Evolutionary conservation across 768 basidiomycete genomes (phyloP).

Genomic region (Cystofilobasidium capitatum): DNA sequence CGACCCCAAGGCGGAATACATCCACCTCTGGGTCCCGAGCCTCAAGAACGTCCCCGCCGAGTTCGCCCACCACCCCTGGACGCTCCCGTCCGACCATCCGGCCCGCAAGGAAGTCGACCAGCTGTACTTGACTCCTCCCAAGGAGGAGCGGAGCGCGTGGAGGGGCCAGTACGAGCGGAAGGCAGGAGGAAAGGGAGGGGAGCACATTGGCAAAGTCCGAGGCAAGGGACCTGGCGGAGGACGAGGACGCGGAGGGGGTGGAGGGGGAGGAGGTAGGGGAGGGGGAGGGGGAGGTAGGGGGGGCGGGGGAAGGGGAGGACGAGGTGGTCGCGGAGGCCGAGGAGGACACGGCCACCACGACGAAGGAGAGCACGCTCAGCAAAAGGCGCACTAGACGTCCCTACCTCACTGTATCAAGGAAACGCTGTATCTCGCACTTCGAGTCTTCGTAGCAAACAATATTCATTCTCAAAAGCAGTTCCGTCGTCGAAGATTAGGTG

Average conservation of each 20-base stretch:
- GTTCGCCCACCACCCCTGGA: conserved; percentile 38
- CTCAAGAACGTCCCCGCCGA: conserved; percentile 33
- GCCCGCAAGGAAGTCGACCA: neutral
- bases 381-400: too few species aligned
- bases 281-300: conserved; percentile 2
- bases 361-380: neutral
- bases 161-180: conserved; percentile 20
- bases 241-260: neutral
- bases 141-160: conserved; percentile 18
- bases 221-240: conserved; percentile 3
- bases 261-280: neutral
- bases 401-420: too few species aligned
- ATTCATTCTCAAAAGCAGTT: too few species aligned
- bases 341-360: neutral
- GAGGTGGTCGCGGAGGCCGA: neutral
- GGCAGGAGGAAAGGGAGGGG: conserved; percentile 11
- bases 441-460: too few species aligned
- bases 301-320: neutral
- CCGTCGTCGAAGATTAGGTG: too few species aligned
- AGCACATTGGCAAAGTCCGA: conserved; percentile 1
- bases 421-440: too few species aligned
- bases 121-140: conserved; percentile 5
- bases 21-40: conserved; percentile 36
- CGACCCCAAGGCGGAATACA: conserved; percentile 34
- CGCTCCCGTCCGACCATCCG: conserved; percentile 6